Conservation (phyloP, 2,329 filamentous ascomycete species). For the Claviceps sp. region DNA sequence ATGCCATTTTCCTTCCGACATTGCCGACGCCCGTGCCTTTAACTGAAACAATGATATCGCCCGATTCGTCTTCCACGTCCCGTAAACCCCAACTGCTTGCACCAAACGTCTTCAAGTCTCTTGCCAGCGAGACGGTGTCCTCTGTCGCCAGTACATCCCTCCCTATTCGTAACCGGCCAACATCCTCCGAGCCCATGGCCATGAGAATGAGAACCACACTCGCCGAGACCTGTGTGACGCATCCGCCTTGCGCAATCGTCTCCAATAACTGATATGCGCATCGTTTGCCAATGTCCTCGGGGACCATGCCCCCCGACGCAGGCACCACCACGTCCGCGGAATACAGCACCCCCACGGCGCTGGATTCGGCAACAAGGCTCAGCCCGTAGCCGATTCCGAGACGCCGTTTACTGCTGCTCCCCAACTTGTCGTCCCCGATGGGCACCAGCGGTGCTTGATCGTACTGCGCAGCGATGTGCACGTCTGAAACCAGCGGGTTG, state of each 20-base stretch:
- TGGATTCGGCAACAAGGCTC: constrained; percentile 85
- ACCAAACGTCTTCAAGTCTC: constrained; percentile 81
- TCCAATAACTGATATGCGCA: constrained; percentile 87
- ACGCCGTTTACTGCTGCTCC: constrained; percentile 37
- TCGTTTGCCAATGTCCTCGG: constrained; percentile 79
- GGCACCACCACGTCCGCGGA: constrained; percentile 72
- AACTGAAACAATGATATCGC: constrained; percentile 74
- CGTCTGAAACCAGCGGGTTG: constrained; percentile 75
- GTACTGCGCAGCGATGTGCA: constrained; percentile 76
- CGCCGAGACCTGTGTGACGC: constrained; percentile 58
- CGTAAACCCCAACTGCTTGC: constrained; percentile 83
- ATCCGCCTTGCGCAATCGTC: constrained; percentile 68
- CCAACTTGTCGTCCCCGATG: constrained; percentile 35
- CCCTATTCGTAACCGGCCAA: constrained; percentile 72
- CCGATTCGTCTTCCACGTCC: constrained; percentile 53
- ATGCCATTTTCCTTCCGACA: constrained; percentile 77
- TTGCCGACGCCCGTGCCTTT: constrained; percentile 92
- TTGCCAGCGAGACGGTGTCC: constrained; percentile 63
- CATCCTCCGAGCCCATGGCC: constrained; percentile 96
- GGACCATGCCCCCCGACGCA: constrained; percentile 65
- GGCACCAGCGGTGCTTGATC: constrained; percentile 49
- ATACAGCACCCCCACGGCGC: constrained; percentile 64
- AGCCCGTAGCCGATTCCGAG: constrained; percentile 86
- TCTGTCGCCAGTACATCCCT: constrained; percentile 72
- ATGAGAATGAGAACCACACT: constrained; percentile 73